Evolutionary conservation across 257 asterid genomes (phyloP), one percentile per base, ranked within the genome.

Genomic region (Hygrophila difformis): DNA sequence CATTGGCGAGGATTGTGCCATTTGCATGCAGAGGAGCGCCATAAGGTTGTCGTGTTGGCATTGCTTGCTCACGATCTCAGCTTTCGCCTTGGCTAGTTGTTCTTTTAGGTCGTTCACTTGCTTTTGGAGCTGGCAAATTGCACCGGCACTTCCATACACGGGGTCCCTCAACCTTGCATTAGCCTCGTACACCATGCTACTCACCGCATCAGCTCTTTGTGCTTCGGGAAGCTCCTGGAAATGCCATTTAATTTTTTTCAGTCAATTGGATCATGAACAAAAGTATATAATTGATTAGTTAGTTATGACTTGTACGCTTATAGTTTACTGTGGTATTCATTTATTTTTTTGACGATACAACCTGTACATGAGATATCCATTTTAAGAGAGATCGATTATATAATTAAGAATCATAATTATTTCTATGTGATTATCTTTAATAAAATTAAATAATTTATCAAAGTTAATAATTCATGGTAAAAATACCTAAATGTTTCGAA

Each of bases 181-280:
- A 1, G 83, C 83, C 37, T 75, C 83, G 21, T 75, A 75, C 18
- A 75, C 83, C 79, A 74, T 56, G 68, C 82, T 67, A 53, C 75
- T 74, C 47, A 74, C 82, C 1, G 82, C 76, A 51, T 74, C 83
- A 1, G 74, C 76, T 15, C 79, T 67, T 13, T 61, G 76, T n/a
- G 20, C n/a, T 42, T 75, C 83, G 1, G 83, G 79, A 26, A 75
- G 46, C 41, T 71, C 79, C 83, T 75, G 55, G n/a, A n/a, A 15
- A 35, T 1, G 12, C 28, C 14, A 28, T 5, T 0, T 5, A 33
- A 5, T 33, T 33, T 33, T 5, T 33, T 33, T 9, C 2, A 9
- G 10, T 33, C 10, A 33, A 33, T 33, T 26, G 8, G 31, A 26
- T 3, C 0, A 26, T 26, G 31, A 26, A 26, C 8, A 5, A 1